Conservation (phyloP, 2,329 filamentous ascomycete species). For the Xylariomycetidae sp. region DNA sequence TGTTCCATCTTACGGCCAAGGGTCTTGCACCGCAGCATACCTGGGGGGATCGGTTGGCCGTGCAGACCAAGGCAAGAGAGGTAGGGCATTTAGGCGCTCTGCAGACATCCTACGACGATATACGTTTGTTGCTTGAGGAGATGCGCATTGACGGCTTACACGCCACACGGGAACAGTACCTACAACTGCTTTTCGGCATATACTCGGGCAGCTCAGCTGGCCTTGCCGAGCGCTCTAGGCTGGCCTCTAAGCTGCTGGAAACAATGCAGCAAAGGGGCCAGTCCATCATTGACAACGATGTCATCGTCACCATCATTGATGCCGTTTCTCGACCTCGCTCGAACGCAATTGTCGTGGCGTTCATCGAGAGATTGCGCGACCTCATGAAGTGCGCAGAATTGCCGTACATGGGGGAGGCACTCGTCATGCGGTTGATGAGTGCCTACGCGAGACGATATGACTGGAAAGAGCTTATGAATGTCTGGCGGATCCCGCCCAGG, state of each 20-base stretch:
- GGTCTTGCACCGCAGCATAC: conserved; percentile 24
- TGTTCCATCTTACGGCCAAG: conserved; percentile 22
- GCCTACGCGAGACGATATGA: conserved; percentile 40
- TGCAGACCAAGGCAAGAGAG: conserved; percentile 21
- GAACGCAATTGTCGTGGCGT: conserved; percentile 34
- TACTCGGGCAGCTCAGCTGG: conserved; percentile 22
- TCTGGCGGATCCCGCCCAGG: conserved; percentile 51
- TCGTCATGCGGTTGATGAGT: conserved; percentile 36
- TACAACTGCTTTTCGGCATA: conserved; percentile 33
- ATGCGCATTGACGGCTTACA: conserved; percentile 32
- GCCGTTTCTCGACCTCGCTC: conserved; percentile 29
- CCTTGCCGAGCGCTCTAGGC: conserved; percentile 24
- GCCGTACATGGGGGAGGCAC: conserved; percentile 31
- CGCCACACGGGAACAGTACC: conserved; percentile 28
- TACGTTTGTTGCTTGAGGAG: conserved; percentile 28
- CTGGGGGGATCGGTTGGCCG: conserved; percentile 28
- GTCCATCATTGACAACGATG: conserved; percentile 35
- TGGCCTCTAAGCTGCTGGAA: conserved; percentile 38
- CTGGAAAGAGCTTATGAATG: conserved; percentile 54
- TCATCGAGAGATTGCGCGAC: conserved; percentile 34
- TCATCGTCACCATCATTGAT: conserved; percentile 44
- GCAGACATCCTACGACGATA: conserved; percentile 13
- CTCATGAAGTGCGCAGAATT: conserved; percentile 34
- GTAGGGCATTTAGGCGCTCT: conserved; percentile 8
- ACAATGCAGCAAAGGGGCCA: conserved; percentile 41